Percentiles rank a stretch among this genome's conserved stretches.
These are phyloP conservation scores for Penicillium sp. DNA, from an alignment of 2,329 filamentous ascomycete species.

Conservation along the genomic window DNA sequence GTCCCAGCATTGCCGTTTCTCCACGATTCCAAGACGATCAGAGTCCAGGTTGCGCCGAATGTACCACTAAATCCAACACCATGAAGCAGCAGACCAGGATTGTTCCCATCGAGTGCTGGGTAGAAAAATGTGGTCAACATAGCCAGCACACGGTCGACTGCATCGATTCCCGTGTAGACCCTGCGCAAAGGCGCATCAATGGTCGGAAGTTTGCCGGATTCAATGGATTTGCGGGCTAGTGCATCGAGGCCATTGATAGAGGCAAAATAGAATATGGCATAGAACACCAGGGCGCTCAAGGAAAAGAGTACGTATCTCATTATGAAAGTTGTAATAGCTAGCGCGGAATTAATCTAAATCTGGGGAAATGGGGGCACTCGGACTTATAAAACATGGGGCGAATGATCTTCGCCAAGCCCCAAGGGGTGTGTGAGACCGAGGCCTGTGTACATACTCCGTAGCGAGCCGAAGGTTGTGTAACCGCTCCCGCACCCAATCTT, in stretches of 20 bases:
- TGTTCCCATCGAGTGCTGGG: conserved; percentile 40
- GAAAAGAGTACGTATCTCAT: conserved; percentile 32
- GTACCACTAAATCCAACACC: conserved; percentile 43
- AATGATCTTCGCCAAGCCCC: neutral
- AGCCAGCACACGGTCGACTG: conserved; percentile 34
- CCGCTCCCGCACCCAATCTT: neutral
- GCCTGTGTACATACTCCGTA: neutral
- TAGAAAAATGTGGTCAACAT: conserved; percentile 43
- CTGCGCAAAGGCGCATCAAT: conserved; percentile 31
- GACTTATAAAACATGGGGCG: neutral
- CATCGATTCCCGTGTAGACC: conserved; percentile 36
- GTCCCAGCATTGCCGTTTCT: conserved; percentile 46
- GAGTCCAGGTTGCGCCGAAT: conserved; percentile 44
- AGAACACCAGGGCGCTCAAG: conserved; percentile 34
- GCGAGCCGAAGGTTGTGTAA: neutral
- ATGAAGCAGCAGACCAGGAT: conserved; percentile 38
- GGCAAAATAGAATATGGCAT: conserved; percentile 37
- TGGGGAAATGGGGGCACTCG: too few relatives aligned
- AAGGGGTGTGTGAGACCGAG: conserved; percentile 2
- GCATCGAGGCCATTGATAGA: conserved; percentile 33
- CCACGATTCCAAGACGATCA: conserved; percentile 49
- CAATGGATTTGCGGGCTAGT: conserved; percentile 22
- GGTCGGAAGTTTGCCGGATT: conserved; percentile 28
- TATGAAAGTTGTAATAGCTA: neutral
- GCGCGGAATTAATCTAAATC: too few relatives aligned